A percentile compares a stretch with the other conserved stretches of the same genome.
Conservation (phyloP, 2,329 filamentous ascomycete genomes). For the Raffaelea arxii region DNA sequence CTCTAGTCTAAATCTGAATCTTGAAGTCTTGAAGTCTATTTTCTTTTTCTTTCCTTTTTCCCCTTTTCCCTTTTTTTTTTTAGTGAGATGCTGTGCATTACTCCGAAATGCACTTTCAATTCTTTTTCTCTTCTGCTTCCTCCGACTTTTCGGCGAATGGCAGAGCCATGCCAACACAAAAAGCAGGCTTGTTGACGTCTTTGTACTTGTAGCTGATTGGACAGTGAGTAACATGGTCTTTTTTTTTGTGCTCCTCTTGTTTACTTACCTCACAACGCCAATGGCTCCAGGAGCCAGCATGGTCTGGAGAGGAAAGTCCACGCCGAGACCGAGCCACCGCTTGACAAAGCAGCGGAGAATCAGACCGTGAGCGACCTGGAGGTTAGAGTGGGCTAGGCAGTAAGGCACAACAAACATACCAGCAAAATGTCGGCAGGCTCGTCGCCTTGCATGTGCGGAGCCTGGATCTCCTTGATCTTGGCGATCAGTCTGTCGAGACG, state of each 20-base stretch:
- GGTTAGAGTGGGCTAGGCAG: neutral
- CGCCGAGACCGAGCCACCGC: slow-evolving; percentile 31
- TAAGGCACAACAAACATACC: slow-evolving; percentile 10
- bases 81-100: neutral
- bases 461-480: slow-evolving; percentile 28
- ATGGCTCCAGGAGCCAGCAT: slow-evolving; percentile 34
- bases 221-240: neutral
- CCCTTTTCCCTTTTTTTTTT: neutral
- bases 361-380: slow-evolving; percentile 30
- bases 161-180: slow-evolving; percentile 30
- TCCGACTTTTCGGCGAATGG: slow-evolving; percentile 8
- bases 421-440: slow-evolving; percentile 25
- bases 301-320: slow-evolving; percentile 29
- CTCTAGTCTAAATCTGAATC: no score
- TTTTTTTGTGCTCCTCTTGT: neutral
- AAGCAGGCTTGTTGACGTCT: slow-evolving; percentile 26
- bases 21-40: no score
- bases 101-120: neutral
- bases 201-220: slow-evolving; percentile 19
- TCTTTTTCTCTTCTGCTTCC: neutral
- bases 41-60: slow-evolving; percentile 1
- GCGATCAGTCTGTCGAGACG: slow-evolving; percentile 31
- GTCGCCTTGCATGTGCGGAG: slow-evolving; percentile 27
- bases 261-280: slow-evolving; percentile 27
- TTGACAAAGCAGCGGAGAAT: slow-evolving; percentile 35